Percentiles rank a stretch among this genome's conserved stretches.
Conservation (phyloP, 768 basidiomycete genomes). For the Suillus brevipes region DNA sequence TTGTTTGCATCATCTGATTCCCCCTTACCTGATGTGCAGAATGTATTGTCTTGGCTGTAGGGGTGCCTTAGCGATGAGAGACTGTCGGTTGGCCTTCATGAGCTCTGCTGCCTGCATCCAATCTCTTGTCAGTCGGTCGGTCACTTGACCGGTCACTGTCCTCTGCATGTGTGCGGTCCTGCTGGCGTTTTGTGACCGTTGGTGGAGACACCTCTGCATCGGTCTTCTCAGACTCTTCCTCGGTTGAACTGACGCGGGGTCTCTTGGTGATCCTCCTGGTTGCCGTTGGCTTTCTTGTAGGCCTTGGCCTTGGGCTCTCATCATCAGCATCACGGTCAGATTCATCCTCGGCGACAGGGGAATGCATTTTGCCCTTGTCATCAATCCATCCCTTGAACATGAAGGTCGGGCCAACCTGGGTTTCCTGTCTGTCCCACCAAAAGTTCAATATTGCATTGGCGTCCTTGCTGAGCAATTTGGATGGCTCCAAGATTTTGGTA, state of each 20-base stretch:
- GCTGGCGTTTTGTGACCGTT: no score
- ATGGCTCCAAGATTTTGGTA: not conserved
- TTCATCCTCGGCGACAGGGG: not conserved
- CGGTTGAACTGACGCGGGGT: not conserved
- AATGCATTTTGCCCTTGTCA: not conserved
- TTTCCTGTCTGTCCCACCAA: not conserved
- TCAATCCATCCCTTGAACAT: not conserved
- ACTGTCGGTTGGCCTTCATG: not conserved
- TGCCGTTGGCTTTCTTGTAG: not conserved
- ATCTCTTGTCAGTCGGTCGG: not conserved
- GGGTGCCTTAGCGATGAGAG: no score
- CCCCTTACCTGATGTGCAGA: no score
- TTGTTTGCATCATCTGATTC: no score
- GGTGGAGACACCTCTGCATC: not conserved
- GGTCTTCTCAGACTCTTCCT: not conserved
- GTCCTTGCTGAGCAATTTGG: fast-evolving
- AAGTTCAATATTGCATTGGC: not conserved
- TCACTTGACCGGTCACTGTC: not conserved
- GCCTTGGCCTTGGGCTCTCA: not conserved
- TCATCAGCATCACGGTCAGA: not conserved
- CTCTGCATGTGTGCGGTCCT: not conserved
- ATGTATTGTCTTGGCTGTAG: no score
- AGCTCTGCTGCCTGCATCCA: not conserved
- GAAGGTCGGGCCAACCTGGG: not conserved
- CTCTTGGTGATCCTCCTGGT: no score